These are phyloP conservation scores for Tuctoria greenei DNA, from an alignment of 176 grass and related monocot genomes.

Conservation along the genomic window DNA sequence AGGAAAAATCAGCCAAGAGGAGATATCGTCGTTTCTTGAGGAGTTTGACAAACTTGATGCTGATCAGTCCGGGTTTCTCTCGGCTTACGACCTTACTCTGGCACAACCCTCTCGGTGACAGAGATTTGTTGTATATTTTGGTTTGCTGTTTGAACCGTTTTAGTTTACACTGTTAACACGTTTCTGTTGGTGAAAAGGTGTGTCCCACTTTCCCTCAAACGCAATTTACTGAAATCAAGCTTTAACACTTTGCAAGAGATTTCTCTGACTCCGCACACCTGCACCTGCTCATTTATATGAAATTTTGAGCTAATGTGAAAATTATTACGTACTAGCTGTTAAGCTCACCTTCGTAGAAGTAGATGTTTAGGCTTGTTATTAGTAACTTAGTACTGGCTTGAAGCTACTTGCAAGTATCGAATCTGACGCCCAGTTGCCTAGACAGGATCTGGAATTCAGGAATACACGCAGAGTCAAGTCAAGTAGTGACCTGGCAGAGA, in stretches of 20 bases:
- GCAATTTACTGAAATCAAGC: background rate
- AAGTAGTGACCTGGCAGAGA: background rate
- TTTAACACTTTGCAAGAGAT: background rate
- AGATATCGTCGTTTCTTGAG: conserved; percentile 78
- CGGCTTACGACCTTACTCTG: conserved; percentile 53
- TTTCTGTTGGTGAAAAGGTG: background rate
- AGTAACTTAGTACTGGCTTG: background rate
- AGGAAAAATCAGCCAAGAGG: conserved; percentile 85
- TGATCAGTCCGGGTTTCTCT: conserved; percentile 75
- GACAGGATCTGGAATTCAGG: too few relatives aligned
- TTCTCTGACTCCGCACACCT: background rate
- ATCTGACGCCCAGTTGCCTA: background rate
- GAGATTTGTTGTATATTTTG: background rate
- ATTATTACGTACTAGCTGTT: background rate
- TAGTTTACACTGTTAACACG: background rate
- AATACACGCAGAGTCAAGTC: background rate
- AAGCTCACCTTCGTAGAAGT: background rate
- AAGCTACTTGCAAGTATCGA: background rate
- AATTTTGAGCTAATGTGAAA: background rate
- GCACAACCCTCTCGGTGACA: conserved; percentile 43
- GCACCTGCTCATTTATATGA: background rate
- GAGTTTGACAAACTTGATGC: conserved; percentile 76
- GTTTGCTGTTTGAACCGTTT: background rate
- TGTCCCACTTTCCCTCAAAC: background rate
- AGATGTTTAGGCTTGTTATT: too few relatives aligned